Evolutionary conservation across 1,139 yeast genomes (phyloP).

Genomic region (Pichia sp.): DNA sequence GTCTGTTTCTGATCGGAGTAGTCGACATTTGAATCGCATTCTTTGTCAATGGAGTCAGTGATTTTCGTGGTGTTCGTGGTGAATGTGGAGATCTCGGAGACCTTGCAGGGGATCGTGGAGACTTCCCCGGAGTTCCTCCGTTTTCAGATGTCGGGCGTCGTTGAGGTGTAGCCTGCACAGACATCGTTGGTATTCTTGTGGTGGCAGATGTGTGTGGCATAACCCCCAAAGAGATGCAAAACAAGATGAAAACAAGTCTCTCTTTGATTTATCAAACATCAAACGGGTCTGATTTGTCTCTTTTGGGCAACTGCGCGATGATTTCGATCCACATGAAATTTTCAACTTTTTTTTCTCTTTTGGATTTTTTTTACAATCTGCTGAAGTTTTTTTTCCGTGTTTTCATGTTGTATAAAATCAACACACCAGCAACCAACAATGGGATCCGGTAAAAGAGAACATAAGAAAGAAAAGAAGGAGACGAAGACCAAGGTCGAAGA

Average conservation of each 20-base stretch:
- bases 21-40: conserved; percentile 30
- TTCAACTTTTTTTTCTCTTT: too few species aligned
- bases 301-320: too few species aligned
- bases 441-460: not conserved
- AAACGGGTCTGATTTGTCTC: too few species aligned
- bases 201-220: too few species aligned
- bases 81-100: conserved; percentile 14
- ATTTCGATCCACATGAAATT: too few species aligned
- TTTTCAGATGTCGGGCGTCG: conserved; percentile 1
- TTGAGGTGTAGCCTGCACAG: conserved; percentile 13
- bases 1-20: conserved; percentile 30
- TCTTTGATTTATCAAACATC: too few species aligned
- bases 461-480: not conserved
- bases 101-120: not conserved
- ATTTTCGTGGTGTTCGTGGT: conserved; percentile 21
- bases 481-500: not conserved
- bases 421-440: not conserved
- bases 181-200: not conserved
- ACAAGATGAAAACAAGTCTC: too few species aligned
- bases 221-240: too few species aligned
- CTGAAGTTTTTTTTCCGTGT: too few species aligned
- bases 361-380: too few species aligned
- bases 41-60: conserved; percentile 32
- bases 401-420: too few species aligned
- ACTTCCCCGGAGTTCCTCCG: not conserved